These are phyloP conservation scores for Phylloporus arenicola DNA, from an alignment of 768 basidiomycete species.

Conservation along the genomic window DNA sequence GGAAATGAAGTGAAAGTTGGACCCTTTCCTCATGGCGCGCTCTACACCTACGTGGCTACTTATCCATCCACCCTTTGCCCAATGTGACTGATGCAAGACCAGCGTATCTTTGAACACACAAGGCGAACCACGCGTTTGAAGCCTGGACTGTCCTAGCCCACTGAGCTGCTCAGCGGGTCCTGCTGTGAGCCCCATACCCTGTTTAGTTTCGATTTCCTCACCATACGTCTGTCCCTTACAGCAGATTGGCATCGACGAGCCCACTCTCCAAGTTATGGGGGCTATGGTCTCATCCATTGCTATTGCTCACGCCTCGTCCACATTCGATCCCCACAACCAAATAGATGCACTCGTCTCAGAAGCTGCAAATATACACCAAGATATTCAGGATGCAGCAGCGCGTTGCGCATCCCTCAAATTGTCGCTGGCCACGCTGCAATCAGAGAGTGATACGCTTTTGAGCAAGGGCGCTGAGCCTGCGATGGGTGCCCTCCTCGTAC, in stretches of 20 bases:
- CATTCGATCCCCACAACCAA: background rate
- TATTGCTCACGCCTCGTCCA: background rate
- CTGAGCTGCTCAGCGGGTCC: no score
- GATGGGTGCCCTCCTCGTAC: slow-evolving; percentile 3
- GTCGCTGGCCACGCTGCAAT: background rate
- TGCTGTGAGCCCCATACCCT: no score
- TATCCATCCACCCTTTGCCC: no score
- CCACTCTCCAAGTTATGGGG: background rate
- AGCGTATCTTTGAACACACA: no score
- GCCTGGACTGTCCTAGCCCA: no score
- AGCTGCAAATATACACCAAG: slow-evolving; percentile 3
- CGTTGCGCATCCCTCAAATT: slow-evolving; percentile 2
- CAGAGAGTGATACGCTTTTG: slow-evolving; percentile 3
- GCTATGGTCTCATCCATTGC: background rate
- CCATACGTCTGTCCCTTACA: no score
- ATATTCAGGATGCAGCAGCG: slow-evolving; percentile 1
- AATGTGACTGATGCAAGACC: no score
- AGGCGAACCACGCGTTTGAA: no score
- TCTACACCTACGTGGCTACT: no score
- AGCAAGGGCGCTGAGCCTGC: background rate
- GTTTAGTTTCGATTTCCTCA: no score
- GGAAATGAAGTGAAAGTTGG: no score
- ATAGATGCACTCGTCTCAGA: background rate
- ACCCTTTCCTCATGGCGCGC: no score
- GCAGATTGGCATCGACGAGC: background rate